Evolutionary conservation across 495 filamentous ascomycete species (phyloP).

Genomic region (Daldinia bambusicola): DNA sequence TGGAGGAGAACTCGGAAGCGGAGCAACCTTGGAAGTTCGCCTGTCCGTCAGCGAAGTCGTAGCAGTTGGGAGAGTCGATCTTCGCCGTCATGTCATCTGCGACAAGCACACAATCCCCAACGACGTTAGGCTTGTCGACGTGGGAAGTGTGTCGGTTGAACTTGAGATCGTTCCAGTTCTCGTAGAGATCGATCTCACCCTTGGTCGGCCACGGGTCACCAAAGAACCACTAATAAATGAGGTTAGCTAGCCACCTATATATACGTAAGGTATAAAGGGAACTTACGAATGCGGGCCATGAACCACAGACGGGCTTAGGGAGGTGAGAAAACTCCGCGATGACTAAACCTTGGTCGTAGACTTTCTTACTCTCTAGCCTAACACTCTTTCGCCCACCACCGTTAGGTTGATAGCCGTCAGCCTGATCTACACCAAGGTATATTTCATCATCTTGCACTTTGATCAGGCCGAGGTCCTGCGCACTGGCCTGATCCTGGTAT

Average conservation of each 20-base stretch:
- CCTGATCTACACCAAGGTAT: constrained; percentile 61
- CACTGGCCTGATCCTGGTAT: constrained; percentile 65
- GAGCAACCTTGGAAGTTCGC: constrained; percentile 51
- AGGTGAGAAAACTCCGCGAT: constrained; percentile 78
- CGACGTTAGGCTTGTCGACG: constrained; percentile 67
- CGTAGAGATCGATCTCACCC: constrained; percentile 92
- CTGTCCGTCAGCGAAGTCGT: constrained; percentile 52
- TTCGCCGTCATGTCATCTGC: constrained; percentile 58
- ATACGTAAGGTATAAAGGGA: too few species aligned
- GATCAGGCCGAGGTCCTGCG: constrained; percentile 65
- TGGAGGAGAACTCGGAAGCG: constrained; percentile 60
- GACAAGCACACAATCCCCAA: constrained; percentile 66
- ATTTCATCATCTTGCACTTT: constrained; percentile 56
- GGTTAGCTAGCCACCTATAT: constrained; percentile 8
- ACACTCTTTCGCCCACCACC: constrained; percentile 69
- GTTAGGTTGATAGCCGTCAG: constrained; percentile 27
- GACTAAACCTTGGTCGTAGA: constrained; percentile 74
- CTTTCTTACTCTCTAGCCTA: constrained; percentile 71
- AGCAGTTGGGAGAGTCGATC: constrained; percentile 66
- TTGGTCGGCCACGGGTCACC: constrained; percentile 78
- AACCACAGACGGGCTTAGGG: constrained; percentile 71
- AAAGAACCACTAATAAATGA: constrained; percentile 69
- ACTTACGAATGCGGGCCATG: constrained; percentile 62
- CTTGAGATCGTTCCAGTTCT: constrained; percentile 75
- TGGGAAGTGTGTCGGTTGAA: constrained; percentile 78